Base-by-base conservation (phyloP, 1,139 yeast species). In the Protomyces arabidopsidicola region DNA sequence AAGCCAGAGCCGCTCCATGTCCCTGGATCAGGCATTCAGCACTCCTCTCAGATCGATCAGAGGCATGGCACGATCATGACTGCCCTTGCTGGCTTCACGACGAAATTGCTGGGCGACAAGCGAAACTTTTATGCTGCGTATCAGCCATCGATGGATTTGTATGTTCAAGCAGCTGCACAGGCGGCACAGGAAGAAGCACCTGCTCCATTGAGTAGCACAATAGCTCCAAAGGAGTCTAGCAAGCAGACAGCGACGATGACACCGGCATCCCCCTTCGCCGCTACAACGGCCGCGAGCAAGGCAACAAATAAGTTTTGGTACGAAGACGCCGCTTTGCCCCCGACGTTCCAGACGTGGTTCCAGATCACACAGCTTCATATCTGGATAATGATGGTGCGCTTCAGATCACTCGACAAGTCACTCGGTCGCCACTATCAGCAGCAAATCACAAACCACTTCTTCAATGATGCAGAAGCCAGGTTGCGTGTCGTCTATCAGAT, bases 341-440 rank as follows among this genome's bases (percentile, higher is more conserved):
- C 82, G 72, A 86, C 97, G 0, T 93, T 91, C 73, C 84, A 93
- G 31, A 96, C 90, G 75, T 93, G 97, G 96, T 91, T 87, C 73
- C 98, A 91, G 76, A 87, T 93, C 69, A 88, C 96, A 4, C 81
- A 87, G 2, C 80, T 93, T 69, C 98, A 93, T 75, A 85, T 89
- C 68, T 93, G 99, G 99, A 86, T 93, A 72, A 79, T 93, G 62
- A 86, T 87, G 70, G 96, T 89, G 16, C 84, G 98, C 72, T 90
- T 93, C 97, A 84, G 99, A 74, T 95, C 95, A 20, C 81, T 95
- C 86, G 98, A 98, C 0, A 86, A 86, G 74, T 87, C 88, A 72
- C 86, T 89, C 73, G 95, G 97, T 51, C 84, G 84, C 69, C 87
- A 87, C 73, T 93, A 91, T 76, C 97, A 93, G 75, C 97, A 91